Percentiles rank a stretch among this genome's conserved stretches.
phyloP scores from a whole-genome alignment of 495 filamentous ascomycete species.

The Penicillium robsamsonii region DNA sequence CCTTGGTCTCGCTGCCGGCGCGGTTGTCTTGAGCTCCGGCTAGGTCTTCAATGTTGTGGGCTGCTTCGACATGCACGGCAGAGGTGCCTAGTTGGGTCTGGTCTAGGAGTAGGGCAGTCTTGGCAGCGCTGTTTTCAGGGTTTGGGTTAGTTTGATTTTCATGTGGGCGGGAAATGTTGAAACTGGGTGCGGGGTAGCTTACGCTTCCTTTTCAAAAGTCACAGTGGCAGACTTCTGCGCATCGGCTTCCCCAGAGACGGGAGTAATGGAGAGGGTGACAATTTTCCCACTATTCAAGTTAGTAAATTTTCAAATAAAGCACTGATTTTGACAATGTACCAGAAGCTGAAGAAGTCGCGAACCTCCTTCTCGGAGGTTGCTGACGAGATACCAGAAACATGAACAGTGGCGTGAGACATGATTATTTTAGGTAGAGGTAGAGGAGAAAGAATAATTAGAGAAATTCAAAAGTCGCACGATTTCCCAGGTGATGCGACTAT shows the following conservation, averaged over 20 bases:
- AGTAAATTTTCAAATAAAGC: conserved; percentile 18
- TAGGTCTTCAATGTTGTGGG: conserved; percentile 62
- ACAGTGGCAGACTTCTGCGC: conserved; percentile 78
- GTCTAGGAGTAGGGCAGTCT: conserved; percentile 94
- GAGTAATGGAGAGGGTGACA: conserved; percentile 70
- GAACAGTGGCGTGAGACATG: conserved; percentile 53
- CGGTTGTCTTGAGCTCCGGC: conserved; percentile 54
- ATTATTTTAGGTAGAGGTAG: conserved; percentile 11
- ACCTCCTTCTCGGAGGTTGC: conserved; percentile 86
- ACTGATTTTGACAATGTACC: conserved; percentile 52
- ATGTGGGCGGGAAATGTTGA: neutral
- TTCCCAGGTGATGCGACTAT: conserved; percentile 12
- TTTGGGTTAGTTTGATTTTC: neutral
- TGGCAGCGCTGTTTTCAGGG: conserved; percentile 60
- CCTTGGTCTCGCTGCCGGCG: conserved; percentile 49
- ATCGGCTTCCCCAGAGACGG: conserved; percentile 54
- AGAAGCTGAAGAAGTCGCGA: conserved; percentile 98
- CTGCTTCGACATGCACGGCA: conserved; percentile 72
- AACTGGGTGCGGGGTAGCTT: conserved; percentile 38
- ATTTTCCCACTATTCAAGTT: conserved; percentile 77
- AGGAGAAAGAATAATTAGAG: conserved; percentile 1
- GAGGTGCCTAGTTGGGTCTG: conserved; percentile 85
- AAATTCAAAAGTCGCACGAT: conserved; percentile 4
- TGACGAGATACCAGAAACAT: conserved; percentile 75
- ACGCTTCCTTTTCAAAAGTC: conserved; percentile 92